A percentile compares a stretch with the other conserved stretches of the same genome.
Evolutionary conservation across 208 protist species (phyloP).

Genomic region (Crithidia bombi): DNA sequence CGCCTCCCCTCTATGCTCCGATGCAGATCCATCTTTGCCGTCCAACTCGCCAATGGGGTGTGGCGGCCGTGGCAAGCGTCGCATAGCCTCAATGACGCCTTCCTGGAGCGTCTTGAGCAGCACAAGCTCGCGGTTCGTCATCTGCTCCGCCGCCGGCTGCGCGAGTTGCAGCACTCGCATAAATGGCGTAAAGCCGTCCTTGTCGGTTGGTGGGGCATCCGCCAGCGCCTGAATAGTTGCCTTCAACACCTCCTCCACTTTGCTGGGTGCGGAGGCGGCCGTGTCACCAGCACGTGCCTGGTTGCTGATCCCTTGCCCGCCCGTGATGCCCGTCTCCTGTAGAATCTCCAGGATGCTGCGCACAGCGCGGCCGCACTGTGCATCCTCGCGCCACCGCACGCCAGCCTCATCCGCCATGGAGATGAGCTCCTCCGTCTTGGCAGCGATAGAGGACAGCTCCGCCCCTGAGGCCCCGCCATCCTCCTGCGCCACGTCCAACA

Average conservation of each 20-base stretch:
- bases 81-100: constrained; percentile 34
- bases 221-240: constrained; percentile 20
- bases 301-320: not conserved
- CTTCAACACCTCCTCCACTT: constrained; percentile 26
- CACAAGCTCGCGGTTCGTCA: constrained; percentile 41
- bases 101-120: constrained; percentile 58
- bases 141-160: constrained; percentile 28
- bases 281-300: too few species aligned
- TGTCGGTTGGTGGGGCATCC: constrained; percentile 26
- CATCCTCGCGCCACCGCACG: constrained; percentile 28
- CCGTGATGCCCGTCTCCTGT: constrained; percentile 12
- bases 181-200: constrained; percentile 46
- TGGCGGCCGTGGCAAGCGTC: constrained; percentile 8
- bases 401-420: constrained; percentile 18
- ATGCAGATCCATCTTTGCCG: not conserved
- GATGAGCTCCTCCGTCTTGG: constrained; percentile 31
- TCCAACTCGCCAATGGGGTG: not conserved
- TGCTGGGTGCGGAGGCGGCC: constrained; percentile 11
- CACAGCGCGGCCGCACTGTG: constrained; percentile 8
- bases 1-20: constrained; percentile 8
- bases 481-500: constrained; percentile 16
- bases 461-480: not conserved
- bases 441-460: constrained; percentile 20
- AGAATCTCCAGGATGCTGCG: constrained; percentile 17
- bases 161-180: constrained; percentile 44